Evolutionary conservation across 116 monocot genomes (phyloP).

Genomic region (Zostera marina): DNA sequence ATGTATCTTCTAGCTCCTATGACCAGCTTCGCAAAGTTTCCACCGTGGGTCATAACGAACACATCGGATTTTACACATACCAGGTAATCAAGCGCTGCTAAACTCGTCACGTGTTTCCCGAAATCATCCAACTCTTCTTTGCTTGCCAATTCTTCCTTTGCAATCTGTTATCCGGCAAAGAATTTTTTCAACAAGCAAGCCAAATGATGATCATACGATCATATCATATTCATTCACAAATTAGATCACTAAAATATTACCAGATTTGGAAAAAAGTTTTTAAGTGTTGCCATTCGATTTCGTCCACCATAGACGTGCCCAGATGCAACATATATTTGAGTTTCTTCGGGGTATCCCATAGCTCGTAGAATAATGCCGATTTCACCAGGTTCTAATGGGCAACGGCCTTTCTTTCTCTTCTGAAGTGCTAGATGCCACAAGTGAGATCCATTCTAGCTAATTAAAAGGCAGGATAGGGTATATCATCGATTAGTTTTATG

Average conservation of each 20-base stretch:
- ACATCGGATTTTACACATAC: slow-evolving; percentile 93
- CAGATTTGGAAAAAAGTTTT: slow-evolving; percentile 96
- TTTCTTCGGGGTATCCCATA: slow-evolving; percentile 96
- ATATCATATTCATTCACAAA: too few species aligned
- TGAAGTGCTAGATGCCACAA: slow-evolving; percentile 87
- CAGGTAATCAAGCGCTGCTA: slow-evolving; percentile 88
- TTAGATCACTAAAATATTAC: too few species aligned
- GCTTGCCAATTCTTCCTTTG: slow-evolving; percentile 80
- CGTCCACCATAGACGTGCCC: slow-evolving; percentile 93
- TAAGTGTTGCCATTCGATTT: slow-evolving; percentile 72
- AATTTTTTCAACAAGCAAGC: not conserved
- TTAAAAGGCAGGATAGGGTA: not conserved
- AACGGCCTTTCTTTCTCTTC: slow-evolving; percentile 93
- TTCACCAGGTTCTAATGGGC: slow-evolving; percentile 96
- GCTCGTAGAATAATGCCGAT: slow-evolving; percentile 81
- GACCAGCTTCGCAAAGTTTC: slow-evolving; percentile 61
- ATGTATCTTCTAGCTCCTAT: slow-evolving; percentile 66
- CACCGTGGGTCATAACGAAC: slow-evolving; percentile 98
- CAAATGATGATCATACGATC: too few species aligned
- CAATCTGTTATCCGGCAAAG: slow-evolving; percentile 32
- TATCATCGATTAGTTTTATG: too few species aligned
- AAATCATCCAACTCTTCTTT: slow-evolving; percentile 76
- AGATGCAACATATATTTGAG: slow-evolving; percentile 98
- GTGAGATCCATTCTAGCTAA: slow-evolving; percentile 86
- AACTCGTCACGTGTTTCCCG: slow-evolving; percentile 90